Evolutionary conservation across 179 eudicot genomes (phyloP).

Genomic region (Beta corolliflora): DNA sequence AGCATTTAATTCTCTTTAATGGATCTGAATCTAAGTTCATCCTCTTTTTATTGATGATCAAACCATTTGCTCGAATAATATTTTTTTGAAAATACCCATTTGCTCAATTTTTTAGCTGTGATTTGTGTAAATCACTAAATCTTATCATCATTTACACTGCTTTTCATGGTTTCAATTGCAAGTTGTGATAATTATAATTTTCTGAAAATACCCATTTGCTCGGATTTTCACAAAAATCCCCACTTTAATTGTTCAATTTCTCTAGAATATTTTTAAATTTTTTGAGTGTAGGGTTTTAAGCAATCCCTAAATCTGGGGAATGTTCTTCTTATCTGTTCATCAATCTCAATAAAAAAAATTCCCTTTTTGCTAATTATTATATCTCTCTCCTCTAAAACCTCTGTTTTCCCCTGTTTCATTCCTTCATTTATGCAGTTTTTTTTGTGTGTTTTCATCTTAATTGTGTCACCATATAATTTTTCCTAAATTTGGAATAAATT

Average conservation of each 20-base stretch:
- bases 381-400: background rate
- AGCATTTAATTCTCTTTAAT: conserved; percentile 6
- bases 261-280: background rate
- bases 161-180: conserved; percentile 16
- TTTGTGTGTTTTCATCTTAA: background rate
- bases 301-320: conserved; percentile 35
- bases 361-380: background rate
- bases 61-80: background rate
- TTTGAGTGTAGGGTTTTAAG: background rate
- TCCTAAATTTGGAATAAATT: background rate
- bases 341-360: conserved; percentile 33
- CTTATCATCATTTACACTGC: conserved; percentile 9
- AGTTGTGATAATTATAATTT: background rate
- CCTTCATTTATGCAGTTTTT: background rate
- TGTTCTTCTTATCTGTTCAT: conserved; percentile 27
- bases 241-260: background rate
- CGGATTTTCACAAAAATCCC: conserved; percentile 6
- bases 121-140: background rate
- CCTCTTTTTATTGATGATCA: background rate
- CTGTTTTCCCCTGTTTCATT: conserved; percentile 13
- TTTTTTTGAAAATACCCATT: background rate
- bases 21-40: conserved; percentile 20
- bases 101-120: background rate
- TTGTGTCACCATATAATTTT: background rate
- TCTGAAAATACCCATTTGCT: conserved; percentile 9